Conservation (phyloP, 768 basidiomycete species). For the Leccinum uliginosum region DNA sequence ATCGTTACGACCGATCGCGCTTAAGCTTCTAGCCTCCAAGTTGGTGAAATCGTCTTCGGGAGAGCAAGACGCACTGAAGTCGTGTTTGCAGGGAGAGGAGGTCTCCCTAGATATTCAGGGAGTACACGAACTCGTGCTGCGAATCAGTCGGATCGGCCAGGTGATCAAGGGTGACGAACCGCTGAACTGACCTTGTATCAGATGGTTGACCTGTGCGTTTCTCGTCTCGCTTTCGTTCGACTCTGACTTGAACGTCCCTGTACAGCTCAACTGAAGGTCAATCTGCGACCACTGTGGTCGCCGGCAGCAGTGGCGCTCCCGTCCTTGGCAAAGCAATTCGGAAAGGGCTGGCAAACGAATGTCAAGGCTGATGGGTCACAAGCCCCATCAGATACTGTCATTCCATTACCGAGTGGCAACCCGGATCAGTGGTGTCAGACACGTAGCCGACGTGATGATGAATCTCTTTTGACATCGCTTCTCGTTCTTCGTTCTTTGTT, state of each 20-base stretch:
- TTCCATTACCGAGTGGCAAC: not conserved
- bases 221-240: not conserved
- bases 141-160: constrained; percentile 68
- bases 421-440: not conserved
- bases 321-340: constrained; percentile 48
- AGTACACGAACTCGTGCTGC: constrained; percentile 77
- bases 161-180: constrained; percentile 51
- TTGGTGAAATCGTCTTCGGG: constrained; percentile 42
- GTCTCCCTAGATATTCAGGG: constrained; percentile 74
- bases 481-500: not conserved
- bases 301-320: constrained; percentile 70
- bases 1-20: constrained; percentile 53
- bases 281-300: constrained; percentile 85
- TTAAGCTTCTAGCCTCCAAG: constrained; percentile 59
- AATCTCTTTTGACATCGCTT: no score
- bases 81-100: constrained; percentile 77
- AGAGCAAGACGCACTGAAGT: constrained; percentile 51
- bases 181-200: constrained; percentile 51
- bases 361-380: no score
- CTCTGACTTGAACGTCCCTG: not conserved
- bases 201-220: constrained; percentile 70
- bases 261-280: constrained; percentile 87
- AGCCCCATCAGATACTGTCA: not conserved
- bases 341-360: constrained; percentile 12
- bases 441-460: not conserved